Percentiles rank a stretch among this genome's conserved stretches.
Evolutionary conservation across 306 rosid genomes (phyloP).

Genomic region (Hippophae tibetana): DNA sequence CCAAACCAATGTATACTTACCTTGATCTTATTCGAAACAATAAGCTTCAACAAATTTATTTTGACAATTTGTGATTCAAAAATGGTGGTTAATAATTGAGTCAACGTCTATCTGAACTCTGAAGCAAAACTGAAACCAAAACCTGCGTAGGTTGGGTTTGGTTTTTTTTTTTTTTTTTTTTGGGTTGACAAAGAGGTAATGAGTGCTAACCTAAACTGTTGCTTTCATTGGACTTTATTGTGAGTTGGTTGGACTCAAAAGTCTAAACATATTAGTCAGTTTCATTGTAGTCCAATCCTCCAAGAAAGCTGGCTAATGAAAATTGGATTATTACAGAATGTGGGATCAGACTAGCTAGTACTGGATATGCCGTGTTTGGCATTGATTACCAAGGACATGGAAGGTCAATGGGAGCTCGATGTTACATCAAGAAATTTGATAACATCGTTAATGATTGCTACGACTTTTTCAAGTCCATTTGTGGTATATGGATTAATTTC

Average conservation of each 20-base stretch:
- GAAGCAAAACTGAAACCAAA: not conserved
- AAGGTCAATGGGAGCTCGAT: conserved; percentile 62
- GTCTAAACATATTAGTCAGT: not conserved
- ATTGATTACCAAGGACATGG: conserved; percentile 86
- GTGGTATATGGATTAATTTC: conserved; percentile 29
- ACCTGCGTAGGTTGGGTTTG: not conserved
- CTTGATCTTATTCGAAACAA: too few relatives aligned
- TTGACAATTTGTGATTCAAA: too few relatives aligned
- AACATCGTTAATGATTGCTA: conserved; percentile 51
- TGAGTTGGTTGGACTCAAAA: not conserved
- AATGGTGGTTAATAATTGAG: too few relatives aligned
- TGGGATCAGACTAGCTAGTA: conserved; percentile 49
- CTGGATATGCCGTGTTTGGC: conserved; percentile 71
- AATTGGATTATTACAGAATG: conserved; percentile 25
- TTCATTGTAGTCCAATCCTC: not conserved
- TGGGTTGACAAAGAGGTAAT: not conserved
- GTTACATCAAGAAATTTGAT: conserved; percentile 63
- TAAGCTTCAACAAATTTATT: too few relatives aligned
- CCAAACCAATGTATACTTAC: too few relatives aligned
- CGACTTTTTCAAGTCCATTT: conserved; percentile 46
- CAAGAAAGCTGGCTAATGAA: too few relatives aligned
- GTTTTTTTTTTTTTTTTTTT: not conserved
- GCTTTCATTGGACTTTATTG: not conserved
- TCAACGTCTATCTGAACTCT: not conserved
- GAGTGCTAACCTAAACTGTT: not conserved